Base-by-base conservation (phyloP, 2,329 filamentous ascomycete species). In the Coniochaeta hoffmannii region DNA sequence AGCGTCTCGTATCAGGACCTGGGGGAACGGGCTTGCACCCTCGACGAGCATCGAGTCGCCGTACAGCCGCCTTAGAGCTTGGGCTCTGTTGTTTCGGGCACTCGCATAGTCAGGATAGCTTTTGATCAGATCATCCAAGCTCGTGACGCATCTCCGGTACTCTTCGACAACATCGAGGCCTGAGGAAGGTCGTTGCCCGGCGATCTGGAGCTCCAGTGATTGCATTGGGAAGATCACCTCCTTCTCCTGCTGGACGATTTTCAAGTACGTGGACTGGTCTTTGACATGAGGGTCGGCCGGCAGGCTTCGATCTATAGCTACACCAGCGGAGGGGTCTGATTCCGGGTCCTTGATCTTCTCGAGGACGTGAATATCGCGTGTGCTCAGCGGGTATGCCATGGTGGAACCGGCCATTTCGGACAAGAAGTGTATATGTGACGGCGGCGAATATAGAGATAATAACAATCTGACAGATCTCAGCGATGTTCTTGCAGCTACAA, bases 11-110 rank as follows among this genome's bases (percentile, higher is more conserved):
- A 79, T 65, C 46, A 82, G 66, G 26, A 73, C 76, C 61, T 68
- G 72, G 7, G 70, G 64, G 52, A 65, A 69, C 49, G 68, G 67
- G 0, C 66, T 64, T 14, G 69, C 70, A 24, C 71, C 66, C 24
- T 67, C 62, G 34, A 83, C 67, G 22, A 86, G 69, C 64, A 85
- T 74, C 2, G 73, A 71, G 64, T 88, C 84, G 11, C 85, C 85
- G 59, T 86, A 83, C 55, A 84, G 69, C 50, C 86, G 74, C 22
- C 86, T 73, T 30, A 80, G 63, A 9, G 86, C 77, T 67, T 92
- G 89, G 2, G 86, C 88, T 52, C 88, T 79, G 69, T 93, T 92
- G 66, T 90, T 88, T 56, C 83, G 80, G 6, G 84, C 86, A 59
- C 86, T 89, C 22, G 88, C 87, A 68, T 92, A 92, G 31, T 73